Percentiles rank a stretch among this genome's conserved stretches.
These are phyloP conservation scores for Cladorrhinum samala DNA, from an alignment of 495 filamentous ascomycete species.

Conservation along the genomic window DNA sequence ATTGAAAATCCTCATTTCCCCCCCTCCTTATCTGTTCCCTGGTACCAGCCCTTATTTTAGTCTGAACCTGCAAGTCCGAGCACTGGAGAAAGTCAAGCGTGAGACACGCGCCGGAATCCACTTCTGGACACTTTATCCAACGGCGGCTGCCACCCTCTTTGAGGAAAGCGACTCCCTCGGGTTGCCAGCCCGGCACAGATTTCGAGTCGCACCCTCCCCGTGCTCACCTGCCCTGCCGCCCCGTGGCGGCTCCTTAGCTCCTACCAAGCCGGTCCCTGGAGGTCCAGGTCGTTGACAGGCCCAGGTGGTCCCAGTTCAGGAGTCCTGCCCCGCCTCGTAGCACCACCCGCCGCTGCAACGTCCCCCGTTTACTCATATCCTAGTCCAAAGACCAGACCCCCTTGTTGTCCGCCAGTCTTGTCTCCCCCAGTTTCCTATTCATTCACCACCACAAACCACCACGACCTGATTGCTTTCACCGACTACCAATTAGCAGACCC, in stretches of 20 bases:
- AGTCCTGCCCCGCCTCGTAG: neutral
- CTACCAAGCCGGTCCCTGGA: too few relatives aligned
- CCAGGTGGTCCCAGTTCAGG: neutral
- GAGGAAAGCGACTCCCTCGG: slow-evolving; percentile 16
- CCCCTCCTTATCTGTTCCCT: too few relatives aligned
- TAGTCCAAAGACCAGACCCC: too few relatives aligned
- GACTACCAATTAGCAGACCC: neutral
- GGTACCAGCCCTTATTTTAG: too few relatives aligned
- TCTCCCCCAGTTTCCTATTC: neutral
- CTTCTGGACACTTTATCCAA: slow-evolving; percentile 4
- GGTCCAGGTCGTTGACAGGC: too few relatives aligned
- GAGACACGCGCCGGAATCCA: too few relatives aligned
- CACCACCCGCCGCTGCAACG: neutral
- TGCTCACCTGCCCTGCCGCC: neutral
- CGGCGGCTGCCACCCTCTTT: slow-evolving; percentile 13
- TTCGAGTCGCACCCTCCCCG: neutral
- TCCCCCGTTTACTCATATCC: too few relatives aligned
- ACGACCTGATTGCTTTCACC: too few relatives aligned
- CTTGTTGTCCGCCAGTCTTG: neutral
- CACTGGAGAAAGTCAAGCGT: too few relatives aligned
- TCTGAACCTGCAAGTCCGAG: too few relatives aligned
- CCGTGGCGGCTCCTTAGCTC: too few relatives aligned
- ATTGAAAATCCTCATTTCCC: too few relatives aligned
- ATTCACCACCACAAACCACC: neutral
- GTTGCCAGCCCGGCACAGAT: neutral